Conservation (phyloP, 2,329 filamentous ascomycete genomes). For the Pestalotiopsis sp. region DNA sequence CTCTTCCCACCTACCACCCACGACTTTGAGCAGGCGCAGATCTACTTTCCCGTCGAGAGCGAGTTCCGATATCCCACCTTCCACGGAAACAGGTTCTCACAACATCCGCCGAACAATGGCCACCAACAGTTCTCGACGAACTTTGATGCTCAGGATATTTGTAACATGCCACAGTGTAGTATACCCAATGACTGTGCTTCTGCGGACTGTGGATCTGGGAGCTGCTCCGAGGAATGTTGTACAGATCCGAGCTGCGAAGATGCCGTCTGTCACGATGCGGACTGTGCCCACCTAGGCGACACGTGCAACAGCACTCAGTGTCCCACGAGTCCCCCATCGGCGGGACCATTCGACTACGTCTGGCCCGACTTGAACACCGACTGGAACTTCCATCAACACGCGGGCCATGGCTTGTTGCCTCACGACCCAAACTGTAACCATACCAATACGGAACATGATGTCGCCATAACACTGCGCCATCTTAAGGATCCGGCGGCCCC, state of each 20-base stretch:
- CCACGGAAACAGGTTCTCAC: background rate
- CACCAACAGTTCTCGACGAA: background rate
- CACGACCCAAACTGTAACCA: conserved; percentile 26
- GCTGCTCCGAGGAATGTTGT: conserved; percentile 24
- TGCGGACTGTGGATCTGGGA: conserved; percentile 19
- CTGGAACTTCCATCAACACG: conserved; percentile 10
- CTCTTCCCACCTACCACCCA: background rate
- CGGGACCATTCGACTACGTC: conserved; percentile 14
- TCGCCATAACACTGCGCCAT: conserved; percentile 27
- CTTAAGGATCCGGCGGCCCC: conserved; percentile 22
- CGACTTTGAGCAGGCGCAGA: background rate
- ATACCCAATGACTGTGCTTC: background rate
- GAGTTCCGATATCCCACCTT: background rate
- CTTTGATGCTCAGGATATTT: background rate
- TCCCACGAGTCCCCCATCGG: conserved; percentile 16
- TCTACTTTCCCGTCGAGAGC: background rate
- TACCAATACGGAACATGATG: conserved; percentile 30
- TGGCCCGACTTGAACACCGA: conserved; percentile 19
- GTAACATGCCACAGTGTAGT: background rate
- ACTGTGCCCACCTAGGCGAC: conserved; percentile 25
- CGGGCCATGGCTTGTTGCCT: conserved; percentile 13
- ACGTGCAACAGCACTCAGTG: conserved; percentile 28
- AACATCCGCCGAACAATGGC: background rate
- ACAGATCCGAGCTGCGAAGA: conserved; percentile 9
- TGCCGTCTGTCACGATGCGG: conserved; percentile 26